A percentile compares a stretch with the other conserved stretches of the same genome.
Evolutionary conservation across 164 flowering plant species (phyloP).

Genomic region (Nymphaea thermarum): DNA sequence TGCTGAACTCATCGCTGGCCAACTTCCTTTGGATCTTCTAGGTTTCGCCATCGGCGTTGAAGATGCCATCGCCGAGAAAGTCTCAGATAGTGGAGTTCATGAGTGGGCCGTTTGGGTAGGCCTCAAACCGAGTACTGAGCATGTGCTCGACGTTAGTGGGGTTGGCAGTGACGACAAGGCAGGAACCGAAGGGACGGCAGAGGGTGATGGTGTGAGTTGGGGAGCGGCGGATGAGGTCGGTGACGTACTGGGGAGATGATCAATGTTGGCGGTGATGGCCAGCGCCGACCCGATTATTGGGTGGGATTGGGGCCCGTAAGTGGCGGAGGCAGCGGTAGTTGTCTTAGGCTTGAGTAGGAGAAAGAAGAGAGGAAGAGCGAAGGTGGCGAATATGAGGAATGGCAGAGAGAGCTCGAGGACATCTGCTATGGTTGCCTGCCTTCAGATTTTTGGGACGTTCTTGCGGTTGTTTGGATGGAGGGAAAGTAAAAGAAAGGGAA

Average conservation of each 20-base stretch:
- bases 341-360: not conserved
- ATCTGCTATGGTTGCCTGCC: no score
- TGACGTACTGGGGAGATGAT: conserved; percentile 3
- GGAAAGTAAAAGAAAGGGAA: no score
- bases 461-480: no score
- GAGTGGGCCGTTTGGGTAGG: conserved; percentile 28
- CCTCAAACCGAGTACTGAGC: conserved; percentile 34
- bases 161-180: conserved; percentile 23
- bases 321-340: no score
- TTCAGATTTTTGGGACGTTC: no score
- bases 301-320: not conserved
- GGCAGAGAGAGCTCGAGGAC: no score
- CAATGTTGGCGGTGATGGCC: conserved; percentile 1
- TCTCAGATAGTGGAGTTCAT: conserved; percentile 19
- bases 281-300: conserved; percentile 2
- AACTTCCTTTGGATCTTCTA: conserved; percentile 42
- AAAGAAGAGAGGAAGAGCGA: no score
- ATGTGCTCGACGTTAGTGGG: conserved; percentile 32
- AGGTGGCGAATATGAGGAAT: no score
- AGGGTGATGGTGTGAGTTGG: conserved; percentile 1
- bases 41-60: conserved; percentile 33
- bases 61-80: conserved; percentile 41
- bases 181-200: conserved; percentile 1
- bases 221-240: not conserved
- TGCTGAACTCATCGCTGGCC: conserved; percentile 37